Evolutionary conservation across 768 basidiomycete species (phyloP).

Genomic region (Lyophyllum atratum): DNA sequence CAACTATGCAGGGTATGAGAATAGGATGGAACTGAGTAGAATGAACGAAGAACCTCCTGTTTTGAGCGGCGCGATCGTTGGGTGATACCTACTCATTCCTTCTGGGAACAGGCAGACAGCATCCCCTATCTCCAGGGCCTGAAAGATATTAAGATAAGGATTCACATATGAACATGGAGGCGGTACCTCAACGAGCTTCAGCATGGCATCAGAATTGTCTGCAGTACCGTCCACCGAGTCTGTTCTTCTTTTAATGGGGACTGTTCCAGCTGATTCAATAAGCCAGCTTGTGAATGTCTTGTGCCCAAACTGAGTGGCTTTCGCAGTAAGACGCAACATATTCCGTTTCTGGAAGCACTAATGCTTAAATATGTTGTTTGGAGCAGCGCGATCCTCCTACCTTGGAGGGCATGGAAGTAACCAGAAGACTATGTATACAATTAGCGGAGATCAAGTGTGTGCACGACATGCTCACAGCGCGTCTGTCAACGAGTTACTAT

Average conservation of each 20-base stretch:
- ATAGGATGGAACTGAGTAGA: not conserved
- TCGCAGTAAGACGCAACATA: conserved; percentile 84
- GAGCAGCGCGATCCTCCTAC: conserved; percentile 34
- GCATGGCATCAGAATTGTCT: conserved; percentile 75
- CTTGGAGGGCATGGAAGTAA: conserved; percentile 70
- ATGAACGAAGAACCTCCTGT: conserved; percentile 64
- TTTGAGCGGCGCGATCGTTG: conserved; percentile 84
- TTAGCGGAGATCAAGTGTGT: not conserved
- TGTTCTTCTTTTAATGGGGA: conserved; percentile 78
- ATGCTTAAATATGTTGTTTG: not conserved
- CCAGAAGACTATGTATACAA: conserved; percentile 56
- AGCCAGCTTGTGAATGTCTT: conserved; percentile 89
- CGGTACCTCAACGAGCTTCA: conserved; percentile 62
- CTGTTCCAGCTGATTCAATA: conserved; percentile 85
- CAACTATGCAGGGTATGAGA: conserved; percentile 48
- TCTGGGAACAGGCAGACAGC: conserved; percentile 86
- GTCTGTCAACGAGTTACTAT: conserved; percentile 85
- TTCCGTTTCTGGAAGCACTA: conserved; percentile 57
- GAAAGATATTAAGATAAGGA: not conserved
- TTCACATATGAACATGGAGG: not conserved
- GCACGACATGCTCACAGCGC: conserved; percentile 55
- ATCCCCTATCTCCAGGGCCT: conserved; percentile 79
- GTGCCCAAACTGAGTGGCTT: conserved; percentile 83
- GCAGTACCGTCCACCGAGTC: conserved; percentile 56
- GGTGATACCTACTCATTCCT: conserved; percentile 83